phyloP scores from a whole-genome alignment of 163 green algal genomes.

The Prototheca wickerhamii region DNA sequence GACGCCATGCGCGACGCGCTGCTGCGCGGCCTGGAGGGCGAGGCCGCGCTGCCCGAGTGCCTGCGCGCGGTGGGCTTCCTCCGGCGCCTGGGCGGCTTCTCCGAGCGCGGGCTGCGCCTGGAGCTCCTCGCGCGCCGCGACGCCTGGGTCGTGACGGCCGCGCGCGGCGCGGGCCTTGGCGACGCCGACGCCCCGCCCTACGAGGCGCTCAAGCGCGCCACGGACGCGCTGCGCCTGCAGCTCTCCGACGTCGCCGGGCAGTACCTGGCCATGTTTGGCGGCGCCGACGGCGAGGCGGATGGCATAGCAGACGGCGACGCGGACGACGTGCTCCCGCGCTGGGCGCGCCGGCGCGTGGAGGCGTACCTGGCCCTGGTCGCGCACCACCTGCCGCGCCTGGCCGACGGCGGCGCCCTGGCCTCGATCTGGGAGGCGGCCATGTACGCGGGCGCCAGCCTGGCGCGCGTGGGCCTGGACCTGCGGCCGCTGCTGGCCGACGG shows the following conservation, averaged over 20 bases:
- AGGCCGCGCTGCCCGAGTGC: slow-evolving; percentile 92
- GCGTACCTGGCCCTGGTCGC: slow-evolving; percentile 52
- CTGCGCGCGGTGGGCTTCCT: slow-evolving; percentile 92
- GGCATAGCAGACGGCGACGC: not conserved
- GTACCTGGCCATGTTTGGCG: slow-evolving; percentile 90
- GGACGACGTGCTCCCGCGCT: slow-evolving; percentile 58
- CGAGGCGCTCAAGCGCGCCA: slow-evolving; percentile 82
- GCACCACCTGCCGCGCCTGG: slow-evolving; percentile 1
- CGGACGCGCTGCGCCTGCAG: slow-evolving; percentile 87
- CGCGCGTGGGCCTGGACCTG: slow-evolving; percentile 91
- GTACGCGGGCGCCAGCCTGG: slow-evolving; percentile 87
- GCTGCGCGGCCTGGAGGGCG: slow-evolving; percentile 63
- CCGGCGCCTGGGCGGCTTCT: slow-evolving; percentile 71
- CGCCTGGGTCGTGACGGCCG: slow-evolving; percentile 57
- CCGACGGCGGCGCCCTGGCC: slow-evolving; percentile 58
- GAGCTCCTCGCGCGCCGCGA: slow-evolving; percentile 69
- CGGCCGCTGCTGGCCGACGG: slow-evolving; percentile 70
- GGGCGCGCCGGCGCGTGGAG: slow-evolving; percentile 64
- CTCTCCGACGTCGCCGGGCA: slow-evolving; percentile 97
- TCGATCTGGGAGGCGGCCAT: slow-evolving; percentile 86
- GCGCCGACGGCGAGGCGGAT: slow-evolving; percentile 3
- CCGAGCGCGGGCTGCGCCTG: slow-evolving; percentile 58
- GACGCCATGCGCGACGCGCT: slow-evolving; percentile 75
- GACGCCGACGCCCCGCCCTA: slow-evolving; percentile 57
- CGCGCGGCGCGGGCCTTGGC: not conserved